Evolutionary conservation across 208 protist species (phyloP), one percentile per base, ranked within the genome.

Genomic region (Leptomonas pyrrhocoris): DNA sequence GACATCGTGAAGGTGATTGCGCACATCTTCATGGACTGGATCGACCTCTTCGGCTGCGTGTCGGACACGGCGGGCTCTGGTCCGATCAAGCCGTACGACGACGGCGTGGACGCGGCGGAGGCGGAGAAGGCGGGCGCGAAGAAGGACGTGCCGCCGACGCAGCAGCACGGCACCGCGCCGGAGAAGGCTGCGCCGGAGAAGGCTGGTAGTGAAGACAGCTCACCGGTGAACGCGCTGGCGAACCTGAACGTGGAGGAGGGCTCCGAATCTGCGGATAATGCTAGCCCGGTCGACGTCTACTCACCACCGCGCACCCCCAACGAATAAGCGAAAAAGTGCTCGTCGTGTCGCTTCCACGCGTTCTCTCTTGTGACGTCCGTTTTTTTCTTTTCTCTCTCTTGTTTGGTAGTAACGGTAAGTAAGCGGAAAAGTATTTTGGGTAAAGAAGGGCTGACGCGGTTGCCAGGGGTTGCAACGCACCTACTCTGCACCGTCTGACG

Each of bases 1-100:
- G 92, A 96, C 60, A 61, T 80, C 46, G 50, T 86, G 60, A 96
- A 96, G 88, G 85, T 96, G 28, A 18, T 92, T 31, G 36, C 70
- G 40, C 89, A 92, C 78, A 70, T 81, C 42, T 46, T 87, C 56
- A 86, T 96, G 80, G 73, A 92, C 59, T 75, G 69, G 21, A 68
- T 89, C 51, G 85, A 94, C 66, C 66, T 96, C 27, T 93, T 94
- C 65, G 78, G 84, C 45, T 90, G 79, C 55, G 78, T 85, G 43
- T 89, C 89, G 21, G 51, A 74, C 34, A 66, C 76, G 11, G 64
- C 63, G 48, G 73, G 82, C 60, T 70, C 68, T n/a, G 75, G 79
- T 30, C 69, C 78, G 16, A 74, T 86, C 54, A 78, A 77, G 67
- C 68, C 60, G 28, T 81, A 77, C 73, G 21, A 3, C 4, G 71